phyloP scores from a whole-genome alignment of 2,329 filamentous ascomycete genomes.

The Teratosphaeria destructans region DNA sequence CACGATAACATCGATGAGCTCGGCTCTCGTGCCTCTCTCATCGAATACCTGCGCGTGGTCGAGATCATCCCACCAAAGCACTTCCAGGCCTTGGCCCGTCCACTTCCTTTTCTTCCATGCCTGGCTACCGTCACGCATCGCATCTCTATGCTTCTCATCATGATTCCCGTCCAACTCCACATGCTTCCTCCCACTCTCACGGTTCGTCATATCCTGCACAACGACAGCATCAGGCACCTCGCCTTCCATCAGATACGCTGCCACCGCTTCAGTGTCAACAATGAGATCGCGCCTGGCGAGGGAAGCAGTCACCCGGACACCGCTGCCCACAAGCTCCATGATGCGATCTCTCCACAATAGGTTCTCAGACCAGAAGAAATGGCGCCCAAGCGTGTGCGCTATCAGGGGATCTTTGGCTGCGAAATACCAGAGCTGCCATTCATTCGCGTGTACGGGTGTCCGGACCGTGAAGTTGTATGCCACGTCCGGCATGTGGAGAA shows the following conservation, averaged over 20 bases:
- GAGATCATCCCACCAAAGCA: constrained; percentile 50
- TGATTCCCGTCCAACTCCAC: constrained; percentile 13
- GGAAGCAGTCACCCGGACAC: constrained; percentile 43
- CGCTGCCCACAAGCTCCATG: constrained; percentile 23
- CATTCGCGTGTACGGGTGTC: constrained; percentile 45
- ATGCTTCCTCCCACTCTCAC: constrained; percentile 7
- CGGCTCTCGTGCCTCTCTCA: constrained; percentile 13
- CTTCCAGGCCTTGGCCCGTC: constrained; percentile 39
- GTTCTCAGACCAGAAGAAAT: constrained; percentile 64
- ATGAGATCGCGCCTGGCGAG: constrained; percentile 54
- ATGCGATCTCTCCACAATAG: constrained; percentile 61
- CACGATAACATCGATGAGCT: constrained; percentile 17
- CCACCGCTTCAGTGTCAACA: constrained; percentile 49
- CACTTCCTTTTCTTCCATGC: constrained; percentile 14
- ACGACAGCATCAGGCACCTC: constrained; percentile 17
- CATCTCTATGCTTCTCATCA: constrained; percentile 13
- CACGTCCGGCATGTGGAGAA: constrained; percentile 59
- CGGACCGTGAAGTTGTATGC: constrained; percentile 58
- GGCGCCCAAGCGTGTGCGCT: constrained; percentile 47
- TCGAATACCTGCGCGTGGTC: constrained; percentile 57
- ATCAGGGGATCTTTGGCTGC: constrained; percentile 58
- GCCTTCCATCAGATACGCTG: constrained; percentile 43
- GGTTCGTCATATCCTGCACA: constrained; percentile 5
- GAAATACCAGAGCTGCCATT: constrained; percentile 62
- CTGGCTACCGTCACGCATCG: constrained; percentile 16